Percentiles rank a stretch among this genome's conserved stretches.
These are phyloP conservation scores for Taphrina wiesneri DNA, from an alignment of 1,139 yeast genomes.

Conservation along the genomic window DNA sequence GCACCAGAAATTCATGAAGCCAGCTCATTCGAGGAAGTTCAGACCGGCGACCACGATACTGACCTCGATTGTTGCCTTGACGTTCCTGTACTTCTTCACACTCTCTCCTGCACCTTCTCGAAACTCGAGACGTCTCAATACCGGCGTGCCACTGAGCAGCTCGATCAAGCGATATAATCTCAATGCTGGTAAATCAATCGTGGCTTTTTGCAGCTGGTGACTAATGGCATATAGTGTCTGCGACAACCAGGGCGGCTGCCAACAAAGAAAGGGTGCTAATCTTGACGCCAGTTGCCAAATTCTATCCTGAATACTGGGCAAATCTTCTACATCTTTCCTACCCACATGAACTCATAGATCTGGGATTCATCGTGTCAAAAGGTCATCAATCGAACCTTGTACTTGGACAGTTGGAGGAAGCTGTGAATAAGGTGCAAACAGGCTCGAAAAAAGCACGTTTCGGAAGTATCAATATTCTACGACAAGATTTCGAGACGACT, in stretches of 20 bases:
- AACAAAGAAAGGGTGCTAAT: slow-evolving; percentile 80
- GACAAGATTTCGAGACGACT: slow-evolving; percentile 80
- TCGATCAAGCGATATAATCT: slow-evolving; percentile 25
- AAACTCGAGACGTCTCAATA: slow-evolving; percentile 9
- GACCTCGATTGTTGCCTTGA: slow-evolving; percentile 8
- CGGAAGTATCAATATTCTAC: slow-evolving; percentile 76
- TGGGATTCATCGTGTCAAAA: slow-evolving; percentile 90
- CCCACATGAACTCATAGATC: slow-evolving; percentile 79
- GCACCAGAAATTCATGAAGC: slow-evolving; percentile 1
- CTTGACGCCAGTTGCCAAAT: slow-evolving; percentile 84
- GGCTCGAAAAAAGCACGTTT: slow-evolving; percentile 61
- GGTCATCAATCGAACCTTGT: slow-evolving; percentile 77
- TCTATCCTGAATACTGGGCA: slow-evolving; percentile 82
- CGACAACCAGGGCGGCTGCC: slow-evolving; percentile 26
- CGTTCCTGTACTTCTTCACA: slow-evolving; percentile 27
- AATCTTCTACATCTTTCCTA: slow-evolving; percentile 71
- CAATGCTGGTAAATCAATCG: slow-evolving; percentile 3
- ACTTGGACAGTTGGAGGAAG: slow-evolving; percentile 65
- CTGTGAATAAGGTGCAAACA: slow-evolving; percentile 68
- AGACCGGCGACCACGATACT: slow-evolving; percentile 21
- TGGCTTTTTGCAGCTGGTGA: neutral
- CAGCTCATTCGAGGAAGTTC: slow-evolving; percentile 11
- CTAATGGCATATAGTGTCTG: slow-evolving; percentile 13
- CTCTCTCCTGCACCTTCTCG: slow-evolving; percentile 4
- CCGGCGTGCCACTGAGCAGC: slow-evolving; percentile 27